Base-by-base conservation (phyloP, 495 filamentous ascomycete species). In the Tricharina praecox region DNA sequence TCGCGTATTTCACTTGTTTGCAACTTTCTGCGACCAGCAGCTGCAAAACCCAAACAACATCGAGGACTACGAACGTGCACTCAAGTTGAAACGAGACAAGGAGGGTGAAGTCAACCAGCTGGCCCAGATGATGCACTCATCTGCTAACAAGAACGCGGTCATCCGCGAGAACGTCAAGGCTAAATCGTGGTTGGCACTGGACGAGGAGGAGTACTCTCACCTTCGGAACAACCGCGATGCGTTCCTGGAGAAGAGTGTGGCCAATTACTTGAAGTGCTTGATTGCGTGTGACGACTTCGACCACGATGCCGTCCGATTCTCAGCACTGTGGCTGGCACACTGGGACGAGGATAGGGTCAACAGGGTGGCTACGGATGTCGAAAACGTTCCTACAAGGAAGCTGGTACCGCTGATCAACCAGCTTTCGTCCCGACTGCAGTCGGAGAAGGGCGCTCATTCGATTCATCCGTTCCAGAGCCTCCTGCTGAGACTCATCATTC, bases 371-470 rank as follows among this genome's bases (percentile, higher is more conserved):
- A 73, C 70, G 53, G 67, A 82, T 55, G 69, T 96, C 33, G 50
- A 63, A 16, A 66, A 74, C 36, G 90, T 96, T 1, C 78, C 86
- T 15, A 93, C 81, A 41, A 70, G 82, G 32, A 99, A 99, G 52
- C 94, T 99, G 60, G 90, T 82, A 1, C 65, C 82, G 15, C 64
- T 96, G 48, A 93, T 93, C 80, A 99, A 94, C 58, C 90, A 99
- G 60, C 74, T 96, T 15, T 85, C 85, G 2, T 96, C 90, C 10
- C 79, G 90, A 18, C 68, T 96, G 11, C 46, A 62, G 2, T 68
- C 72, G 32, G 63, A 64, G 7, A n/a, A n/a, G n/a, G n/a, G n/a
- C n/a, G n/a, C n/a, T n/a, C n/a, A n/a, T n/a, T n/a, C n/a, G n/a
- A n/a, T n/a, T n/a, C n/a, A n/a, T n/a, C 41, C 53, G 1, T 99